Evolutionary conservation across 148 eudicot species (phyloP), one percentile per base, ranked within the genome.

Genomic region (Fagopyrum tataricum): DNA sequence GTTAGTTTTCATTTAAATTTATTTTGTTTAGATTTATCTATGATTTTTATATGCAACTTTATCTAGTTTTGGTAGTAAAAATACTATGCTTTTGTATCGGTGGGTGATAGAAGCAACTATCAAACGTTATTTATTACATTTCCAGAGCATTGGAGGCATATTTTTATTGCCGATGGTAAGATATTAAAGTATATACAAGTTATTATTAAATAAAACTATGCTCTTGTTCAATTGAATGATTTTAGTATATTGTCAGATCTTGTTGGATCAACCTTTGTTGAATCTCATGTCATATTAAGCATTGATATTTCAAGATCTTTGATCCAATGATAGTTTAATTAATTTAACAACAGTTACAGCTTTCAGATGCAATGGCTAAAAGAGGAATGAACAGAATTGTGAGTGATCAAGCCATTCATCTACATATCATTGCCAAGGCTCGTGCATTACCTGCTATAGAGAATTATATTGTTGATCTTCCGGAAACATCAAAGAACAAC

Each of bases 321-420:
- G 39, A 15, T 3, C 20, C 23, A 23, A 5, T 58, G 64, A 1
- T 4, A 47, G 51, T 8, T 31, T 31, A 11, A 26, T 55, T 18
- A 55, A 55, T 64, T 62, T 64, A 31, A 31, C 37, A 31, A 31
- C 37, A 3, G 75, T 17, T 84, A 74, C 88, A 95, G 98, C 88
- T 95, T 61, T 91, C 97, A 55, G 96, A 95, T 73, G 79, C 79
- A 17, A 91, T 91, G 97, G 85, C 82, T 69, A 78, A 78, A 73
- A 91, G 91, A 77, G 93, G 98, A 21, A 88, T 95, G 88, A 95
- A 84, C 79, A 91, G 82, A 84, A 95, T 97, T 0, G 73, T 90
- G 18, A 84, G 92, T 75, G 98, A 95, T 74, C 89, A 91, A 81
- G 97, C 98, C 64, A 86, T 95, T 72, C 97, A 91, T 85, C 87